These are phyloP conservation scores for Cystofilobasidium macerans DNA, from an alignment of 768 basidiomycete genomes.

Conservation along the genomic window DNA sequence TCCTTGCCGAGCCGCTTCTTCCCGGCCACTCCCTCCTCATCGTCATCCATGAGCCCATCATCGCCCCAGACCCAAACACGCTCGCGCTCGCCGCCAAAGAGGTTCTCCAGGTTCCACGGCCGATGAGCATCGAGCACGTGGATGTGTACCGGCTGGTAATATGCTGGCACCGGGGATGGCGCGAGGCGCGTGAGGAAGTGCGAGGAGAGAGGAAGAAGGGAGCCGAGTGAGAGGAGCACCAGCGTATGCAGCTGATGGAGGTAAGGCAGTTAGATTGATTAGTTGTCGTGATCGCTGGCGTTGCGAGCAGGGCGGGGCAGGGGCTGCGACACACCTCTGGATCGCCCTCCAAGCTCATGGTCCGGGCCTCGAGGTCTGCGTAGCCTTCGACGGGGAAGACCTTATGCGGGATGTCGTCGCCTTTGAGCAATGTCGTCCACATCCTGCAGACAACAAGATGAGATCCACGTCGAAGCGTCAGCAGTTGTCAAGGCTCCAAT, in stretches of 20 bases:
- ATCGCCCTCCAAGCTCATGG: slow-evolving; percentile 55
- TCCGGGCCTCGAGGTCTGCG: slow-evolving; percentile 56
- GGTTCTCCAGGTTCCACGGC: slow-evolving; percentile 74
- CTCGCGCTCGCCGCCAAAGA: slow-evolving; percentile 48
- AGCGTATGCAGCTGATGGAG: slow-evolving; percentile 52
- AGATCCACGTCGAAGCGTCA: no score
- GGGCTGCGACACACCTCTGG: slow-evolving; percentile 49
- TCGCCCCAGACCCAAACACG: slow-evolving; percentile 88
- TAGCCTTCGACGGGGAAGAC: slow-evolving; percentile 81
- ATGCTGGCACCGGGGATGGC: slow-evolving; percentile 63
- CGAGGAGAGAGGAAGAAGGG: slow-evolving; percentile 68
- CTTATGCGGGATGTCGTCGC: slow-evolving; percentile 86
- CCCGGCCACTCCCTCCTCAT: neutral
- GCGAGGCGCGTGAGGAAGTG: slow-evolving; percentile 36
- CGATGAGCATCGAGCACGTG: slow-evolving; percentile 93
- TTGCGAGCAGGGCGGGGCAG: neutral
- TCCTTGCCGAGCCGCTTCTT: slow-evolving; percentile 50
- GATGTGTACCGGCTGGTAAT: slow-evolving; percentile 52
- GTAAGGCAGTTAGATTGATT: neutral
- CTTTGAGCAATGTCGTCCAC: slow-evolving; percentile 75
- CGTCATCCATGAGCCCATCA: slow-evolving; percentile 50
- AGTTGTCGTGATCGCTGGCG: neutral
- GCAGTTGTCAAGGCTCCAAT: no score
- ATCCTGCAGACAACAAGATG: no score
- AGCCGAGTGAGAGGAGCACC: slow-evolving; percentile 84